Evolutionary conservation across 2,329 filamentous ascomycete species (phyloP).

Genomic region (Colletotrichum lindemuthianum): DNA sequence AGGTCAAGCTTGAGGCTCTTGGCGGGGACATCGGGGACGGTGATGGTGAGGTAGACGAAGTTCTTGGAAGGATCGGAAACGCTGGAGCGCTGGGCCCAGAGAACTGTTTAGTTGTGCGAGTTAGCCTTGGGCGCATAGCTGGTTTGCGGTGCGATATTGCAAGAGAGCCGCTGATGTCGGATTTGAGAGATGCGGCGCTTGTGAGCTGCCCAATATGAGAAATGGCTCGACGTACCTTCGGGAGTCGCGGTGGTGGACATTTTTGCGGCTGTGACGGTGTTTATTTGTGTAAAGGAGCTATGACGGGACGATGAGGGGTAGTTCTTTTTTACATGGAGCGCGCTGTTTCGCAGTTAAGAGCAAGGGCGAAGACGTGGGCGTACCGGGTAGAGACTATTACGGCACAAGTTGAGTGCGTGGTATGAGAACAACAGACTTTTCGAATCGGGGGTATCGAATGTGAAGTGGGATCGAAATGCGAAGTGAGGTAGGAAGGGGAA

Average conservation of each 20-base stretch:
- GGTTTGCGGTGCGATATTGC: too few species aligned
- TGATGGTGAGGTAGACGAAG: slow-evolving; percentile 93
- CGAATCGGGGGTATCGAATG: too few species aligned
- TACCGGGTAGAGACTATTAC: too few species aligned
- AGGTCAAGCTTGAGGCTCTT: slow-evolving; percentile 84
- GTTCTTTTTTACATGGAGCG: not conserved
- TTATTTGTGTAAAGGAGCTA: slow-evolving; percentile 31
- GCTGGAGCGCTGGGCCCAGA: slow-evolving; percentile 98
- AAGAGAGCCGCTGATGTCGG: not conserved
- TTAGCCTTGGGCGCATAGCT: slow-evolving; percentile 7
- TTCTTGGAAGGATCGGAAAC: slow-evolving; percentile 84
- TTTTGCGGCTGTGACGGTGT: slow-evolving; percentile 31
- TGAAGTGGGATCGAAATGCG: not conserved
- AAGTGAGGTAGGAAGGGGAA: slow-evolving; percentile 6
- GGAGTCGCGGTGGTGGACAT: slow-evolving; percentile 47
- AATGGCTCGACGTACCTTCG: slow-evolving; percentile 49
- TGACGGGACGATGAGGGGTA: slow-evolving; percentile 35
- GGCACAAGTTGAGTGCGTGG: too few species aligned
- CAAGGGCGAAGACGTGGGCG: too few species aligned
- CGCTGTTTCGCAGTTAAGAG: too few species aligned
- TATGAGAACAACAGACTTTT: too few species aligned
- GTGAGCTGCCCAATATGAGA: not conserved
- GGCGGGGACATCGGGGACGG: slow-evolving; percentile 83
- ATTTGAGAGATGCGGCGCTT: slow-evolving; percentile 11
- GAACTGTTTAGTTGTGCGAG: slow-evolving; percentile 66